Conservation (phyloP, 2,329 filamentous ascomycete species). For the Alternaria panax region DNA sequence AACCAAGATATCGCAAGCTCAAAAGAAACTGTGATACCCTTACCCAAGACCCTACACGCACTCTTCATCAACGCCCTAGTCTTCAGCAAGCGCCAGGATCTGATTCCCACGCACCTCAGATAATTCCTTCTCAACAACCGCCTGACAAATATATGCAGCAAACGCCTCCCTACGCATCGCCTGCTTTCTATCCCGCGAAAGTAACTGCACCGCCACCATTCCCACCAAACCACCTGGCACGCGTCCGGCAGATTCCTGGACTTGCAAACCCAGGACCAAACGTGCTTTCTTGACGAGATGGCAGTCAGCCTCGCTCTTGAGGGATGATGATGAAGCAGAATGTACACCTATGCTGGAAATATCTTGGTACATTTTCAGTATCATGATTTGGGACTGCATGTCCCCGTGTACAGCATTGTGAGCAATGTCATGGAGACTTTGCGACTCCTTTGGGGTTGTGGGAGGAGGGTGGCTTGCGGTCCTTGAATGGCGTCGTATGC, state of each 20-base stretch:
- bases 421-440: neutral
- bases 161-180: neutral
- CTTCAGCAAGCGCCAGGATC: neutral
- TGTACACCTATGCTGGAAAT: neutral
- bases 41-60: neutral
- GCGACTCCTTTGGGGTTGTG: neutral
- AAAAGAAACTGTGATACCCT: neutral
- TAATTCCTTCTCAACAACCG: neutral
- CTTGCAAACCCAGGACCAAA: neutral
- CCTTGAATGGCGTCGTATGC: neutral
- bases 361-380: neutral
- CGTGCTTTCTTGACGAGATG: slow-evolving; percentile 1
- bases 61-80: neutral
- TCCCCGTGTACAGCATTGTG: neutral
- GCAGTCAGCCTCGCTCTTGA: neutral
- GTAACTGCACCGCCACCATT: neutral
- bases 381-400: neutral
- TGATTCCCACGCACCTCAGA: neutral
- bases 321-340: neutral
- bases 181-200: neutral
- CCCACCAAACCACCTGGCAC: neutral
- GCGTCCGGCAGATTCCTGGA: neutral
- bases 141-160: neutral
- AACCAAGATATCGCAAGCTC: neutral
- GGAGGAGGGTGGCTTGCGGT: neutral